Conservation (phyloP, 1,284 basidiomycete species). For the Ganoderma lingzhi region DNA sequence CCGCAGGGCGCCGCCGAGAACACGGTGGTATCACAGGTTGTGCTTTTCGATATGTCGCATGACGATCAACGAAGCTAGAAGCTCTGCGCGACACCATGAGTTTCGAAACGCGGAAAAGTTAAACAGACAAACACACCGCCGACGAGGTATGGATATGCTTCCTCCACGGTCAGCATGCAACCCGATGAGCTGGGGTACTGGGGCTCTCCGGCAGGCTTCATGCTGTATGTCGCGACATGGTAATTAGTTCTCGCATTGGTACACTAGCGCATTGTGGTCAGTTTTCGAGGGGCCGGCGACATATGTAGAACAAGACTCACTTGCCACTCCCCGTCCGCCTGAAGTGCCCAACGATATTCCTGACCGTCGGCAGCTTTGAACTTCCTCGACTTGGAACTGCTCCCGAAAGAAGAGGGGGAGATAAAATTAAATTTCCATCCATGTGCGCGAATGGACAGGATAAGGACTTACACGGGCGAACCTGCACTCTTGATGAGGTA, state of each 20-base stretch:
- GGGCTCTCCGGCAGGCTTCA: slow-evolving; percentile 63
- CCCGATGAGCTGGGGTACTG: slow-evolving; percentile 62
- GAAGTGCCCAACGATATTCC: slow-evolving; percentile 65
- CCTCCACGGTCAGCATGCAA: slow-evolving; percentile 68
- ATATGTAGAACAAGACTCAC: slow-evolving; percentile 45
- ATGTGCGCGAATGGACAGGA: background rate
- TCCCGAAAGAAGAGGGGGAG: background rate
- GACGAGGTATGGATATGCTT: slow-evolving; percentile 61
- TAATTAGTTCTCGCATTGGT: slow-evolving; percentile 54
- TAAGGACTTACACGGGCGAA: slow-evolving; percentile 47
- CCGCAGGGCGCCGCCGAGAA: background rate
- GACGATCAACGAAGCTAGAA: slow-evolving; percentile 66
- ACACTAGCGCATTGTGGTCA: slow-evolving; percentile 50
- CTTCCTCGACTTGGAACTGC: slow-evolving; percentile 54
- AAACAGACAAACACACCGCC: slow-evolving; percentile 50
- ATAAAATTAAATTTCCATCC: too few relatives aligned
- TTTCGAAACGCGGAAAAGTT: background rate
- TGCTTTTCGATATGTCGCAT: slow-evolving; percentile 71
- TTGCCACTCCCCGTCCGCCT: slow-evolving; percentile 61
- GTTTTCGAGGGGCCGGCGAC: too few relatives aligned
- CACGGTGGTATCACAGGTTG: slow-evolving; percentile 44
- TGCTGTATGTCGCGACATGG: slow-evolving; percentile 64
- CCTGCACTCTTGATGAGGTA: slow-evolving; percentile 55
- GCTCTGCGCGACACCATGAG: slow-evolving; percentile 47
- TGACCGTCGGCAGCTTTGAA: slow-evolving; percentile 66